Evolutionary conservation across 2,329 filamentous ascomycete species (phyloP), one percentile per base, ranked within the genome.

Genomic region (Fusarium robinianum): DNA sequence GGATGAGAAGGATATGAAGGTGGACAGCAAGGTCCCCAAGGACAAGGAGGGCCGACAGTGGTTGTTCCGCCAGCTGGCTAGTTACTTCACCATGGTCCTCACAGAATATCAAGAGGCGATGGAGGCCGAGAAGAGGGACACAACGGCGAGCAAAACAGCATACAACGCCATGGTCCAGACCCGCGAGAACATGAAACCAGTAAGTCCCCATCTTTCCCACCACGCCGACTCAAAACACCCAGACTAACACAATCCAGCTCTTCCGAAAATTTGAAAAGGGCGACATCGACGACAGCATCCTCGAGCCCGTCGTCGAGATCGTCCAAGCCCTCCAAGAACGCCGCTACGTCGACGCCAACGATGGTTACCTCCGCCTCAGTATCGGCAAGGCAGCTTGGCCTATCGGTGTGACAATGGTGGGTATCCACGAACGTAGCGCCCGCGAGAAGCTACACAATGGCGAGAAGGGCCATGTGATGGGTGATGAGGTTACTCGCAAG

Each of bases 351-450:
- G 88, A 96, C 70, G 94, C 94, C 22, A 97, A 97, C 65, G 89
- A 99, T 66, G 91, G 90, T 1, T 99, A 99, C 68, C 75, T 99
- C 49, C 80, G 89, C 39, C 76, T 99, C 41, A 95, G 89, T 66
- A 99, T 99, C 63, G 90, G 90, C 54, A 96, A 96, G 73, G 91
- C 90, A 57, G 94, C 94, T 11, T 99, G 94, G 94, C 94, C 94
- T 16, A 99, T 99, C 63, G 94, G 94, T 71, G 94, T 99, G 25
- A 99, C 94, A 67, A 99, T 97, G 94, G 94, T 99, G 63, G 94
- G 94, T 76, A 99, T 99, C 61, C 94, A 99, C 80, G 94, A 97
- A 76, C 84, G 94, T 64, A 94, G 87, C 57, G 92, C 94, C 14
- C 82, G 94, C 52, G 94, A 99, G 72, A 99, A 99, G 72, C 74